Evolutionary conservation across 371 early-diverging fungal species (phyloP).

Genomic region (Saksenaea oblongispora): DNA sequence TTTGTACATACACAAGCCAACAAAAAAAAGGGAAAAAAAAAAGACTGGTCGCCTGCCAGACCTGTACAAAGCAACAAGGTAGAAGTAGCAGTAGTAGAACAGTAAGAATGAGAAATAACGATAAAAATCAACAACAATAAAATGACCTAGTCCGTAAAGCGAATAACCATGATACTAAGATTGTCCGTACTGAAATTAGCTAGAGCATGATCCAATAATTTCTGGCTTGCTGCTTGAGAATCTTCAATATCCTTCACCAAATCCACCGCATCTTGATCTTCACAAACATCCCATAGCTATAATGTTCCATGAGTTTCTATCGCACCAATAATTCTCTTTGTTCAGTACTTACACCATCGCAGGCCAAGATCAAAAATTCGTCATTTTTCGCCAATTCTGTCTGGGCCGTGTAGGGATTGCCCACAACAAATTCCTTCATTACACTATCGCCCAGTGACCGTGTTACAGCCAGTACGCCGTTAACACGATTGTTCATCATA

Average conservation of each 20-base stretch:
- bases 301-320: too few species aligned
- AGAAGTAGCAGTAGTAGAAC: background rate
- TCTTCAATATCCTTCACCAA: slow-evolving; percentile 73
- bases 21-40: background rate
- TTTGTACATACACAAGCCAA: background rate
- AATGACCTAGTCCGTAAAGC: slow-evolving; percentile 11
- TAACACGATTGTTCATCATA: slow-evolving; percentile 97
- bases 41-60: background rate
- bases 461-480: slow-evolving; percentile 97
- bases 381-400: slow-evolving; percentile 75
- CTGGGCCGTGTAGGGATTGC: slow-evolving; percentile 93
- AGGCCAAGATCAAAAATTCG: slow-evolving; percentile 89
- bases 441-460: slow-evolving; percentile 93
- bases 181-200: slow-evolving; percentile 94
- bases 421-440: slow-evolving; percentile 96
- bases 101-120: background rate
- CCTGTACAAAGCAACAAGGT: background rate
- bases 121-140: background rate
- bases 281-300: slow-evolving; percentile 97
- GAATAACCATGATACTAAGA: slow-evolving; percentile 82
- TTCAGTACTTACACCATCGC: slow-evolving; percentile 86
- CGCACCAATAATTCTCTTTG: background rate
- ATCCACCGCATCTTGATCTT: slow-evolving; percentile 94
- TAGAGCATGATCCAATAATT: slow-evolving; percentile 86
- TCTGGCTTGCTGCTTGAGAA: slow-evolving; percentile 81